A percentile compares a stretch with the other conserved stretches of the same genome.
Evolutionary conservation across 2,329 filamentous ascomycete species (phyloP).

Genomic region (Pestalotiopsis sp.): DNA sequence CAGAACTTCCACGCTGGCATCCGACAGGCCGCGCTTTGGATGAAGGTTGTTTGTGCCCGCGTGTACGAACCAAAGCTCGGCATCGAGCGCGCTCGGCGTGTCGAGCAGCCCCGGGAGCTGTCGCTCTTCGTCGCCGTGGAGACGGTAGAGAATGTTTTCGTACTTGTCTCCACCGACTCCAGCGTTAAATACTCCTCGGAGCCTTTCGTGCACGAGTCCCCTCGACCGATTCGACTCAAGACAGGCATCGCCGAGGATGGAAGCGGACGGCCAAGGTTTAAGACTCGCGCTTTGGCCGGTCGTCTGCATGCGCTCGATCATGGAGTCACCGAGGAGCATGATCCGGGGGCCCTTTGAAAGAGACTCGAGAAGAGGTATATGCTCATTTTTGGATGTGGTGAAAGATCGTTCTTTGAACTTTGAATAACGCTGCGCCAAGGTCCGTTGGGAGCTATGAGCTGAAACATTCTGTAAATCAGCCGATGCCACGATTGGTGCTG

Average conservation of each 20-base stretch:
- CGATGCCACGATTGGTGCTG: neutral
- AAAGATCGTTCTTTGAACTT: constrained; percentile 12
- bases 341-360: neutral
- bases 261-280: constrained; percentile 18
- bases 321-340: constrained; percentile 24
- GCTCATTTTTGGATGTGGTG: neutral
- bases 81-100: neutral
- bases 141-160: constrained; percentile 24
- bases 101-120: constrained; percentile 3
- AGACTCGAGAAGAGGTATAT: constrained; percentile 1
- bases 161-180: constrained; percentile 28
- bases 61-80: constrained; percentile 23
- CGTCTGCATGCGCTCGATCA: constrained; percentile 25
- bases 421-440: neutral
- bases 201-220: neutral
- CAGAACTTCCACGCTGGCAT: neutral
- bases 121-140: constrained; percentile 16
- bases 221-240: neutral
- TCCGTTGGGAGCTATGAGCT: neutral
- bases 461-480: neutral
- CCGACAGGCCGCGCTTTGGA: constrained; percentile 17
- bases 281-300: constrained; percentile 19
- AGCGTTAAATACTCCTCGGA: constrained; percentile 19
- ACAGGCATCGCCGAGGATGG: neutral
- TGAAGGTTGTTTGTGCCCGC: constrained; percentile 24